These are phyloP conservation scores for Suzukiozyma palmioleophila DNA, from an alignment of 1,139 yeast genomes.

Conservation along the genomic window DNA sequence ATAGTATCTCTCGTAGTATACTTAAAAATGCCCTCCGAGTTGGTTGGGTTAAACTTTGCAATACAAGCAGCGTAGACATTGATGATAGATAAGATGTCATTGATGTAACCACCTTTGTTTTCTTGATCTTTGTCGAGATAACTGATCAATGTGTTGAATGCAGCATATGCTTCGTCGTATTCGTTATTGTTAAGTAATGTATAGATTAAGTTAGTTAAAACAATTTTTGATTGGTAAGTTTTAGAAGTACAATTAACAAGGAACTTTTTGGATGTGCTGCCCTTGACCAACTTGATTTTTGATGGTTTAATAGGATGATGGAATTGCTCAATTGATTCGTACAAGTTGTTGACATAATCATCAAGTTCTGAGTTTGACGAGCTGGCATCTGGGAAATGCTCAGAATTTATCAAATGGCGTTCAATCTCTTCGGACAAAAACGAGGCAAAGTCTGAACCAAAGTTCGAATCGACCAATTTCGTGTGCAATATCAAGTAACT, in stretches of 20 bases:
- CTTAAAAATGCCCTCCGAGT: conserved; percentile 24
- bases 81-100: conserved; percentile 33
- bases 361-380: conserved; percentile 17
- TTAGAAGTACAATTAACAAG: conserved; percentile 28
- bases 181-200: conserved; percentile 33
- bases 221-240: conserved; percentile 36
- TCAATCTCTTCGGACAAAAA: conserved; percentile 24
- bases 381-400: conserved; percentile 33
- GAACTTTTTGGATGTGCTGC: conserved; percentile 27
- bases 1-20: conserved; percentile 22
- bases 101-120: conserved; percentile 28
- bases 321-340: conserved; percentile 21
- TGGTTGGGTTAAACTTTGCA: conserved; percentile 34
- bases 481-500: conserved; percentile 26
- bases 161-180: conserved; percentile 44
- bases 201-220: conserved; percentile 30
- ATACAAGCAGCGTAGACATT: conserved; percentile 35
- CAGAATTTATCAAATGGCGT: conserved; percentile 14
- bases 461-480: conserved; percentile 17
- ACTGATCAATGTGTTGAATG: conserved; percentile 32
- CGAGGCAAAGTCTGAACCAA: conserved; percentile 28
- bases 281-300: conserved; percentile 16
- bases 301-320: conserved; percentile 18
- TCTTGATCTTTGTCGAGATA: conserved; percentile 34
- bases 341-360: conserved; percentile 32